These are phyloP conservation scores for Gymnopilus dilepis DNA, from an alignment of 768 basidiomycete genomes.

Conservation along the genomic window DNA sequence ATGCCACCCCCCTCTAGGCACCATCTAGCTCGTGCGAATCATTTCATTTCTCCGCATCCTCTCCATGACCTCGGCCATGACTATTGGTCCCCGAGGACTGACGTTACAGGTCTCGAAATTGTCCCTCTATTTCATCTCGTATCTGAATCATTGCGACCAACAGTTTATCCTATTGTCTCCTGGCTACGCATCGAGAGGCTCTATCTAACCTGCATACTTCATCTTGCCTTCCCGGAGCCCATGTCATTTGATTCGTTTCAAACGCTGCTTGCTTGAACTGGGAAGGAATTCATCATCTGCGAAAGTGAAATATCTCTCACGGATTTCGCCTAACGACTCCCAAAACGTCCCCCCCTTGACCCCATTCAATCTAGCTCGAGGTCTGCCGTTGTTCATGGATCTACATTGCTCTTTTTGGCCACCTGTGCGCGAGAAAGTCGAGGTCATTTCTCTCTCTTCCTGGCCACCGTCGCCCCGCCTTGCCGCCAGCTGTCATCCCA, in stretches of 20 bases:
- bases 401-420: conserved; percentile 16
- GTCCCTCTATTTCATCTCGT: background rate
- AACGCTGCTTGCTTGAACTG: conserved; percentile 1
- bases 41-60: conserved; percentile 1
- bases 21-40: background rate
- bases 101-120: background rate
- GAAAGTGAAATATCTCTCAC: conserved; percentile 7
- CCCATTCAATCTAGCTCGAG: conserved; percentile 9
- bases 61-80: conserved; percentile 3
- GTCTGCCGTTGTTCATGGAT: conserved; percentile 16
- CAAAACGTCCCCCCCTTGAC: conserved; percentile 11
- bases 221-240: background rate
- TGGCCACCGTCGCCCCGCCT: background rate
- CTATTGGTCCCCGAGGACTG: background rate
- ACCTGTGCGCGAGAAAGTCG: background rate
- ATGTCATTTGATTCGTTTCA: conserved; percentile 4
- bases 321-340: conserved; percentile 5
- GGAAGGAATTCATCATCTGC: conserved; percentile 3
- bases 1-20: conserved; percentile 13
- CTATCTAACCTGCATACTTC: background rate
- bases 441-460: background rate
- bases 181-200: background rate
- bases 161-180: conserved; percentile 1
- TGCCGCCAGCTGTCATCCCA: background rate
- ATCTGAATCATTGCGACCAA: background rate